phyloP scores from a whole-genome alignment of 345 rosid genomes.

The Leavenworthia alabamica region DNA sequence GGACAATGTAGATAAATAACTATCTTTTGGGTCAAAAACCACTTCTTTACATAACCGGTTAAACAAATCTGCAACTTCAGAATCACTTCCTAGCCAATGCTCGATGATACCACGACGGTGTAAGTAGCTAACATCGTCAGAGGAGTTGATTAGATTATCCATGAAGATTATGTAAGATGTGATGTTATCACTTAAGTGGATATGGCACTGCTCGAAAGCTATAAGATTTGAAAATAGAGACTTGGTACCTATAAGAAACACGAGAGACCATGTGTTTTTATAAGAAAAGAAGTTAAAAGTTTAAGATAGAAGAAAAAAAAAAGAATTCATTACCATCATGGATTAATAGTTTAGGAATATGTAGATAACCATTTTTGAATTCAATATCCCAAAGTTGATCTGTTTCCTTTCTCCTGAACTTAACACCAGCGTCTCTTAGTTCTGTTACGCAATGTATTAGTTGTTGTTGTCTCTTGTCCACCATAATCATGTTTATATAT shows the following conservation, averaged over 20 bases:
- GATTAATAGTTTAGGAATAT: constrained; percentile 58
- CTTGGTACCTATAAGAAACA: constrained; percentile 61
- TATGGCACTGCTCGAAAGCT: constrained; percentile 6
- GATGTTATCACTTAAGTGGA: not conserved
- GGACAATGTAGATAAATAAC: constrained; percentile 50
- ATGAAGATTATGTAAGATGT: constrained; percentile 19
- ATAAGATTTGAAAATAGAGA: constrained; percentile 48
- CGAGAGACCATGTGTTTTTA: constrained; percentile 29
- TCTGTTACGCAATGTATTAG: constrained; percentile 63
- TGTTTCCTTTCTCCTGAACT: constrained; percentile 55
- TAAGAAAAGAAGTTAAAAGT: too few species aligned
- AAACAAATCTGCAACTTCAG: constrained; percentile 73
- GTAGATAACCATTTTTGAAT: constrained; percentile 56
- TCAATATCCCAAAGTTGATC: constrained; percentile 70
- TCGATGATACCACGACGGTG: constrained; percentile 59
- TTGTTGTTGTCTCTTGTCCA: constrained; percentile 62
- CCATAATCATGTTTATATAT: constrained; percentile 30
- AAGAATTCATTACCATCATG: constrained; percentile 44
- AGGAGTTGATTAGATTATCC: constrained; percentile 77
- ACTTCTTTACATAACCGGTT: constrained; percentile 72
- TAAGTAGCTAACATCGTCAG: constrained; percentile 58
- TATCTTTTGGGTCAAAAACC: constrained; percentile 54
- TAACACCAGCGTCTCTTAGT: constrained; percentile 67
- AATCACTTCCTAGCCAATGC: constrained; percentile 76
- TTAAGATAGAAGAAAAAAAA: too few species aligned